A percentile compares a stretch with the other conserved stretches of the same genome.
These are phyloP conservation scores for Trichoderma sp. DNA, from an alignment of 2,329 filamentous ascomycete genomes.

Conservation along the genomic window DNA sequence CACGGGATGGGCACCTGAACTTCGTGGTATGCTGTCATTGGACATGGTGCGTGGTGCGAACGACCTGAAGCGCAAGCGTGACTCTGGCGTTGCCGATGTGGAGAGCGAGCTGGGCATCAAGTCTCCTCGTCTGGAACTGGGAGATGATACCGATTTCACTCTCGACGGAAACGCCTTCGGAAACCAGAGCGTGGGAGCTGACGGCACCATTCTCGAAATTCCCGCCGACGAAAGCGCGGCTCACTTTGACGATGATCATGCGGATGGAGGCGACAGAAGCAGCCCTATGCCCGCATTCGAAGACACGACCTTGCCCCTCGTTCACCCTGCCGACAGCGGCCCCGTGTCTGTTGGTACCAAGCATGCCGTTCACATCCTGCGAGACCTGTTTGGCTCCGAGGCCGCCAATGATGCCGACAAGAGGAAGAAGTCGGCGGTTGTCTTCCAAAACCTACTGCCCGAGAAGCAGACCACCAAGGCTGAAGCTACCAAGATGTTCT, in stretches of 20 bases:
- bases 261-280: constrained; percentile 42
- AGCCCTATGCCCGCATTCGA: constrained; percentile 66
- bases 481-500: constrained; percentile 99
- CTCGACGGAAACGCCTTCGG: constrained; percentile 51
- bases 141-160: constrained; percentile 60
- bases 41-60: constrained; percentile 73
- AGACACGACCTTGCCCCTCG: constrained; percentile 70
- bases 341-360: constrained; percentile 89
- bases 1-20: constrained; percentile 83
- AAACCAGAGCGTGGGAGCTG: constrained; percentile 53
- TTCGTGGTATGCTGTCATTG: constrained; percentile 87
- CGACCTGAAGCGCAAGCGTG: constrained; percentile 90
- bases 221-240: constrained; percentile 56
- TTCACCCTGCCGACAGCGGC: constrained; percentile 80
- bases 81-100: constrained; percentile 80
- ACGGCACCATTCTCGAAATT: constrained; percentile 65
- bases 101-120: constrained; percentile 66
- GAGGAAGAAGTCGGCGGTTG: constrained; percentile 71
- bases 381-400: constrained; percentile 78
- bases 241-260: constrained; percentile 46
- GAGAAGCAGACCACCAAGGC: constrained; percentile 76
- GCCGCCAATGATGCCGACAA: constrained; percentile 67
- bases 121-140: constrained; percentile 67
- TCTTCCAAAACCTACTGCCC: constrained; percentile 90
- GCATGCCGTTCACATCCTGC: constrained; percentile 90